Percentiles rank a stretch among this genome's conserved stretches.
These are phyloP conservation scores for Suillus spraguei DNA, from an alignment of 768 basidiomycete genomes.

Conservation along the genomic window DNA sequence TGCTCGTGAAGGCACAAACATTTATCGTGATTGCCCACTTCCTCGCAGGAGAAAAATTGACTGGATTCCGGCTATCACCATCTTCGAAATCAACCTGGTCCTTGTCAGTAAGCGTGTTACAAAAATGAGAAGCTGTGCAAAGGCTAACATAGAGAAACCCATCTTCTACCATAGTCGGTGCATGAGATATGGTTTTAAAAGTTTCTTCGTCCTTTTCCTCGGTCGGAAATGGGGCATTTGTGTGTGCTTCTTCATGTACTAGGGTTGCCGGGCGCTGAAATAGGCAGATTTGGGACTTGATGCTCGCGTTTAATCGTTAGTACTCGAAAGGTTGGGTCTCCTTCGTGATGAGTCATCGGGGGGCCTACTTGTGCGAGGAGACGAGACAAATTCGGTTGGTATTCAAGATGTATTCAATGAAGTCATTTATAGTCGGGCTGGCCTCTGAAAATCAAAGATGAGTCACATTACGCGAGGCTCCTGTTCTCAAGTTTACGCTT, in stretches of 20 bases:
- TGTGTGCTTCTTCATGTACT: not conserved
- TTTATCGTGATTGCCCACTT: conserved; percentile 46
- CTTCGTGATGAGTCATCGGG: not conserved
- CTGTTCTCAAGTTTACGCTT: not conserved
- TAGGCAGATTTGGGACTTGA: not conserved
- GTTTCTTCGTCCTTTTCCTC: not conserved
- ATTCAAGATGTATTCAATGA: not conserved
- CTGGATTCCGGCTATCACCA: conserved; percentile 42
- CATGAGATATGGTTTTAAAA: not conserved
- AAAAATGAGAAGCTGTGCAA: not conserved
- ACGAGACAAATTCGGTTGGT: not conserved
- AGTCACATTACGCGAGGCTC: not conserved
- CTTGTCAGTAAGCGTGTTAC: conserved; percentile 11
- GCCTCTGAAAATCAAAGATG: not conserved
- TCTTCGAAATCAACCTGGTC: conserved; percentile 43
- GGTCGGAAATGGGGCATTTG: no score
- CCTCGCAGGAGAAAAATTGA: conserved; percentile 36
- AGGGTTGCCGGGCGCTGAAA: not conserved
- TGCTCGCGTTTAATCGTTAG: not conserved
- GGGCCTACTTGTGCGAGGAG: not conserved
- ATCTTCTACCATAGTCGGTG: conserved; percentile 4
- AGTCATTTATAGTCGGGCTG: not conserved
- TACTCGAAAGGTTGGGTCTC: not conserved
- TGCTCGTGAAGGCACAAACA: conserved; percentile 36
- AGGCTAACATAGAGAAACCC: conserved; percentile 18